Percentiles rank a stretch among this genome's conserved stretches.
These are phyloP conservation scores for Aspergillus sp. DNA, from an alignment of 2,329 filamentous ascomycete genomes.

Conservation along the genomic window DNA sequence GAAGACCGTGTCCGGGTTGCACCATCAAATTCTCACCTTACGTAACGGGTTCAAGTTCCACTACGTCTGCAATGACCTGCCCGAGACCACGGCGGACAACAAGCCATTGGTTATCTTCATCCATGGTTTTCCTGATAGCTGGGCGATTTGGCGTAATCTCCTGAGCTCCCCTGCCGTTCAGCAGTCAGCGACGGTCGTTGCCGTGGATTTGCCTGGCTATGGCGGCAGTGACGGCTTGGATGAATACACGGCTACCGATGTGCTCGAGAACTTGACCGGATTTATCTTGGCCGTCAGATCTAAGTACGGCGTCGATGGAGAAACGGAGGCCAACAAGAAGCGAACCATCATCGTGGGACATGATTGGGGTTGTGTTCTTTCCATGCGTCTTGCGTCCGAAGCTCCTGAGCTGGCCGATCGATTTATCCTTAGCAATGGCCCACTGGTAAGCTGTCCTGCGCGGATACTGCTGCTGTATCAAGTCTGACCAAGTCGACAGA, in stretches of 20 bases:
- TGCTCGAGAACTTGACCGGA: conserved; percentile 55
- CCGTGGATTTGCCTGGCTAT: conserved; percentile 59
- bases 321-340: conserved; percentile 37
- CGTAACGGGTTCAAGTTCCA: conserved; percentile 53
- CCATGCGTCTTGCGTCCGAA: conserved; percentile 58
- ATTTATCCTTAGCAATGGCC: conserved; percentile 55
- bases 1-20: conserved; percentile 46
- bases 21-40: conserved; percentile 53
- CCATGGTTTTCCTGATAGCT: conserved; percentile 62
- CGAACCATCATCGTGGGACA: conserved; percentile 51
- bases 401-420: conserved; percentile 56
- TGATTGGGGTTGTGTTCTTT: conserved; percentile 56
- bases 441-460: conserved; percentile 46
- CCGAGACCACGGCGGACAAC: conserved; percentile 16
- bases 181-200: conserved; percentile 48
- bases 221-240: conserved; percentile 56
- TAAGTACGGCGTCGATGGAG: conserved; percentile 43
- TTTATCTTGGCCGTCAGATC: conserved; percentile 53
- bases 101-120: conserved; percentile 54
- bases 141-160: conserved; percentile 53
- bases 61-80: conserved; percentile 49
- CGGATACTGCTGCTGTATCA: not conserved
- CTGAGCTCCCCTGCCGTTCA: conserved; percentile 42
- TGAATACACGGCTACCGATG: conserved; percentile 50
- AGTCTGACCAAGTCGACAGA: conserved; percentile 29